phyloP scores from a whole-genome alignment of 257 asterid genomes.

The Capsicum rhomboideum region DNA sequence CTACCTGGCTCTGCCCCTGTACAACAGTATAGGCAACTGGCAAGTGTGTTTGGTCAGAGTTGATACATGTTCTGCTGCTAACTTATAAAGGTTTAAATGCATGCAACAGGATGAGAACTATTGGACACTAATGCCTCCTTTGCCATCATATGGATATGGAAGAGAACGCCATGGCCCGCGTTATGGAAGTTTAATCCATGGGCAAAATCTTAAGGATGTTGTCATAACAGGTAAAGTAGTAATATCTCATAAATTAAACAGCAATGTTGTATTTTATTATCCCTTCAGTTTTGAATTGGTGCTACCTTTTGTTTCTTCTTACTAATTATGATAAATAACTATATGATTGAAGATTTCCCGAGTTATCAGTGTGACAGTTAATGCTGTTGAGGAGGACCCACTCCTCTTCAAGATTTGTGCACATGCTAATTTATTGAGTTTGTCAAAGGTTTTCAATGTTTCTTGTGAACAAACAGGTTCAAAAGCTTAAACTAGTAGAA shows the following conservation, averaged over 20 bases:
- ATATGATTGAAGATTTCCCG: background rate
- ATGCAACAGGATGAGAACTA: slow-evolving; percentile 58
- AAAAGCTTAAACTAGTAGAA: background rate
- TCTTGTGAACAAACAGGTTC: background rate
- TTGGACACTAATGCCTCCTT: slow-evolving; percentile 94
- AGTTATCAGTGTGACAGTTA: background rate
- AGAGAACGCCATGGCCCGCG: slow-evolving; percentile 83
- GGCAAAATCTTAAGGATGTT: slow-evolving; percentile 81
- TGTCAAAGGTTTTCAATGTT: background rate
- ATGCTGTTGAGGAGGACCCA: background rate
- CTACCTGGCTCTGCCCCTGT: too few relatives aligned
- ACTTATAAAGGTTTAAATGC: slow-evolving; percentile 2
- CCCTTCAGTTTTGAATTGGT: background rate
- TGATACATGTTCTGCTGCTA: background rate
- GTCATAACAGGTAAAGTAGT: slow-evolving; percentile 62
- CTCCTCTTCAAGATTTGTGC: background rate
- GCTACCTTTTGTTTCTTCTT: background rate
- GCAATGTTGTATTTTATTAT: background rate
- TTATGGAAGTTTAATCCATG: slow-evolving; percentile 91
- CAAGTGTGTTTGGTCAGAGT: background rate
- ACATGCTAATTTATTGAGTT: background rate
- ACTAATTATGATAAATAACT: background rate
- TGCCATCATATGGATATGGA: slow-evolving; percentile 91
- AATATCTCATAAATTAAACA: background rate
- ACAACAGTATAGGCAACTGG: background rate